Evolutionary conservation across 495 filamentous ascomycete species (phyloP).

Genomic region (Aspergillus mulundensis): DNA sequence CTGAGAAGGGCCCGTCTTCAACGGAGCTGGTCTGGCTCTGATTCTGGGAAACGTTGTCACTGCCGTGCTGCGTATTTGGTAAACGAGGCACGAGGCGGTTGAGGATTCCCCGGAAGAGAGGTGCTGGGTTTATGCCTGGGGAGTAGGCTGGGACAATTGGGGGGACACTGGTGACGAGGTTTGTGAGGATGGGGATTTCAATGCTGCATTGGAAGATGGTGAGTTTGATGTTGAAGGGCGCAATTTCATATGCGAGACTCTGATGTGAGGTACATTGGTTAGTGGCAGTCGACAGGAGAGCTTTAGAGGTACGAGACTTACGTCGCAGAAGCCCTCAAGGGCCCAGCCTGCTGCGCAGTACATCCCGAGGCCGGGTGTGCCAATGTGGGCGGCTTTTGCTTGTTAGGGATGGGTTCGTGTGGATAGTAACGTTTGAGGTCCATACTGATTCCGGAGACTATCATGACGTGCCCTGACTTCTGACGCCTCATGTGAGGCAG

Average conservation of each 20-base stretch:
- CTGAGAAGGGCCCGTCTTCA: constrained; percentile 41
- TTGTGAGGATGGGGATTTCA: constrained; percentile 79
- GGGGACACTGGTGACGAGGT: constrained; percentile 78
- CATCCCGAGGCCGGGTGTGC: constrained; percentile 85
- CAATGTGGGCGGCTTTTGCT: constrained; percentile 70
- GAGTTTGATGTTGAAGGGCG: constrained; percentile 94
- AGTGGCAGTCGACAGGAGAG: not conserved
- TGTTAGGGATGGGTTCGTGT: constrained; percentile 12
- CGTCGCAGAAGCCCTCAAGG: constrained; percentile 94
- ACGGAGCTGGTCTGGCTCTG: constrained; percentile 26
- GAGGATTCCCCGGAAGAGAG: constrained; percentile 74
- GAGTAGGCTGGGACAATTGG: constrained; percentile 69
- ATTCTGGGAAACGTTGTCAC: constrained; percentile 20
- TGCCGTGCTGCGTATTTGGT: constrained; percentile 21
- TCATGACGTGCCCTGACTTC: constrained; percentile 81
- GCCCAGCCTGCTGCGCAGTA: constrained; percentile 93
- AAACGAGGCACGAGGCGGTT: constrained; percentile 64
- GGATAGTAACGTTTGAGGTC: not conserved
- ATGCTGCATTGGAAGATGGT: constrained; percentile 89
- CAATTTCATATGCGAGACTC: constrained; percentile 93
- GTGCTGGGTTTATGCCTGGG: constrained; percentile 68
- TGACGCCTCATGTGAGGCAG: constrained; percentile 76
- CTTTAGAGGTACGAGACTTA: constrained; percentile 20
- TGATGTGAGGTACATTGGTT: constrained; percentile 21
- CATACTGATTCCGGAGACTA: constrained; percentile 79